Evolutionary conservation across 2,329 filamentous ascomycete species (phyloP).

Genomic region (Penicillium oxalicum): DNA sequence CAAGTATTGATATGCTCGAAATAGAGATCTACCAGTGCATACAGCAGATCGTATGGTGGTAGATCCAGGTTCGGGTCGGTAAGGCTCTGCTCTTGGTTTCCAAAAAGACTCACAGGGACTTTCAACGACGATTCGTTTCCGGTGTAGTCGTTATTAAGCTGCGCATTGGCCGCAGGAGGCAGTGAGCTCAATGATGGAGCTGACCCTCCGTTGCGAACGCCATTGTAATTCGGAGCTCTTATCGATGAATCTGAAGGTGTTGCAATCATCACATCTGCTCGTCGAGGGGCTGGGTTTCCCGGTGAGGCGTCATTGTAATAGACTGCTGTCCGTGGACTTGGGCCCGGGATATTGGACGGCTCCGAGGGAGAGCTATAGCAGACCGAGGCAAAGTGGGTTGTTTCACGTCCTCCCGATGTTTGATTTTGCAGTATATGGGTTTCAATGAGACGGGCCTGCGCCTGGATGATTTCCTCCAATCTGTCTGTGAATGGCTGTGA

Average conservation of each 20-base stretch:
- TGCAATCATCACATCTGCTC: slow-evolving; percentile 39
- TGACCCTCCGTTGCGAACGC: slow-evolving; percentile 19
- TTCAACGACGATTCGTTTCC: slow-evolving; percentile 48
- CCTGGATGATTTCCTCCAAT: slow-evolving; percentile 60
- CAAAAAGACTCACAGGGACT: slow-evolving; percentile 53
- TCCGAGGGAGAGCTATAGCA: slow-evolving; percentile 45
- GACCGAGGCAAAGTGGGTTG: slow-evolving; percentile 20
- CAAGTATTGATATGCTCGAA: slow-evolving; percentile 76
- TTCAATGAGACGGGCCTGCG: slow-evolving; percentile 62
- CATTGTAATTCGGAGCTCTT: slow-evolving; percentile 21
- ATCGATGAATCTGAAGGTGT: slow-evolving; percentile 32
- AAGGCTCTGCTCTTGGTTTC: slow-evolving; percentile 44
- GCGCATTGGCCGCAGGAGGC: slow-evolving; percentile 20
- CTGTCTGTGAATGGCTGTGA: slow-evolving; percentile 44
- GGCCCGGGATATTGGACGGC: slow-evolving; percentile 49
- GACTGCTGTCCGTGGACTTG: slow-evolving; percentile 53
- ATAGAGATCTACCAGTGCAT: slow-evolving; percentile 67
- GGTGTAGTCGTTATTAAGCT: slow-evolving; percentile 35
- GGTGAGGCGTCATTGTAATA: slow-evolving; percentile 54
- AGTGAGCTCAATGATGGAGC: slow-evolving; percentile 17
- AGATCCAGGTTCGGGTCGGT: slow-evolving; percentile 57
- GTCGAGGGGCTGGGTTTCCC: slow-evolving; percentile 44
- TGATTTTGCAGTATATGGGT: slow-evolving; percentile 44
- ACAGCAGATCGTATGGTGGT: slow-evolving; percentile 68
- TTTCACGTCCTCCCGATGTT: slow-evolving; percentile 24